A percentile compares a stretch with the other conserved stretches of the same genome.
These are phyloP conservation scores for Brassica carinata DNA, from an alignment of 345 rosid species.

Conservation along the genomic window DNA sequence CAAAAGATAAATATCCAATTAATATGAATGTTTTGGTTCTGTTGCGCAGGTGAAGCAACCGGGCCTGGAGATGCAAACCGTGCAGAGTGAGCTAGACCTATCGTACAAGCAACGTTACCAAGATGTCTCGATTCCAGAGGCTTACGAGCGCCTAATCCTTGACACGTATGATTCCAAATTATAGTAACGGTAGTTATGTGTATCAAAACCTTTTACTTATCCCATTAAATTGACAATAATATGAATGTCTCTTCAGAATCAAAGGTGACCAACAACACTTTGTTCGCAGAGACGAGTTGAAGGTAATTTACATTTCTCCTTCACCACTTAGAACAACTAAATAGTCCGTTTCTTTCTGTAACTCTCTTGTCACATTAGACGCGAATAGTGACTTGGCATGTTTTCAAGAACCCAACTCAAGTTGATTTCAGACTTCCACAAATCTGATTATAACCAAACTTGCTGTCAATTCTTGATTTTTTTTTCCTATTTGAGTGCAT, in stretches of 20 bases:
- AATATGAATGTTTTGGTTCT: background rate
- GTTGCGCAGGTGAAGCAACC: constrained; percentile 90
- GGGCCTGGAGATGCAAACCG: constrained; percentile 91
- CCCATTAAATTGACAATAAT: background rate
- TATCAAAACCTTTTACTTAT: background rate
- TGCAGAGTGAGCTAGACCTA: constrained; percentile 95
- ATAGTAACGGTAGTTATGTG: background rate
- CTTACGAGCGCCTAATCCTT: constrained; percentile 95
- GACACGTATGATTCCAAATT: constrained; percentile 65
- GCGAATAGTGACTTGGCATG: no score
- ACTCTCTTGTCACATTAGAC: no score
- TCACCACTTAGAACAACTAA: no score
- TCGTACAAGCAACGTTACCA: constrained; percentile 94
- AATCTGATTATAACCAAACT: no score
- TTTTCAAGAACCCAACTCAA: no score
- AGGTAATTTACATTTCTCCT: constrained; percentile 47
- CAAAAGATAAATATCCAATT: no score
- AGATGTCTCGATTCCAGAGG: constrained; percentile 82
- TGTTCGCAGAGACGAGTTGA: constrained; percentile 95
- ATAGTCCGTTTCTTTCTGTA: no score
- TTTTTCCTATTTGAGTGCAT: background rate
- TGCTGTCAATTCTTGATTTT: background rate
- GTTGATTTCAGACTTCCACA: no score
- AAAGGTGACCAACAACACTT: constrained; percentile 99
- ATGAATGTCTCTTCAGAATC: constrained; percentile 53